These are phyloP conservation scores for Achaetomium macrosporum DNA, from an alignment of 2,329 filamentous ascomycete genomes.

Conservation along the genomic window DNA sequence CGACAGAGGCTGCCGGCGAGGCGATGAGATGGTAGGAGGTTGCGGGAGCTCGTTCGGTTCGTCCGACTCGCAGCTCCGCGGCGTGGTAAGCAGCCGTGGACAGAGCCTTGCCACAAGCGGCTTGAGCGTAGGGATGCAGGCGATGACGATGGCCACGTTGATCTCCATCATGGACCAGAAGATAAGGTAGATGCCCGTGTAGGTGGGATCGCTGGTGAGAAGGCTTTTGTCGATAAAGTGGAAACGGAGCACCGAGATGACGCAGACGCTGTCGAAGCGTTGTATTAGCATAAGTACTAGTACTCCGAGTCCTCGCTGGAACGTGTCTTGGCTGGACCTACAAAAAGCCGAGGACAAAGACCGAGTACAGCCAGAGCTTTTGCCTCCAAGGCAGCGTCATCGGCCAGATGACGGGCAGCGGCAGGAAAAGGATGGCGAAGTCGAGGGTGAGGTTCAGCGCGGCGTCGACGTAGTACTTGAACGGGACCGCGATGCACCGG, in stretches of 20 bases:
- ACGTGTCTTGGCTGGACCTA: not conserved
- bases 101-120: not conserved
- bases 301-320: not conserved
- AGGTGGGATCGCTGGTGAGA: not conserved
- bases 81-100: not conserved
- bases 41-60: not conserved
- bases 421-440: conserved; percentile 11
- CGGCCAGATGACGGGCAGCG: conserved; percentile 10
- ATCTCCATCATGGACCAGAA: conserved; percentile 11
- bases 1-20: not conserved
- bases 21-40: conserved; percentile 1
- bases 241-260: conserved; percentile 10
- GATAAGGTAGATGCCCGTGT: not conserved
- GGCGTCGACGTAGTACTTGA: conserved; percentile 10
- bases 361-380: conserved; percentile 14
- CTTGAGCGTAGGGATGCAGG: conserved; percentile 7
- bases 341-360: conserved; percentile 16
- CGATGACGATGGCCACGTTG: conserved; percentile 9
- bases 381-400: conserved; percentile 13
- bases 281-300: not conserved
- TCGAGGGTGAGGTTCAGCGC: conserved; percentile 9
- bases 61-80: not conserved
- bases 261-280: conserved; percentile 14
- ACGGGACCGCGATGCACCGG: not conserved
- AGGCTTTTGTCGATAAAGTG: not conserved